Base-by-base conservation (phyloP, 345 rosid species). In the Gossypium arboreum region DNA sequence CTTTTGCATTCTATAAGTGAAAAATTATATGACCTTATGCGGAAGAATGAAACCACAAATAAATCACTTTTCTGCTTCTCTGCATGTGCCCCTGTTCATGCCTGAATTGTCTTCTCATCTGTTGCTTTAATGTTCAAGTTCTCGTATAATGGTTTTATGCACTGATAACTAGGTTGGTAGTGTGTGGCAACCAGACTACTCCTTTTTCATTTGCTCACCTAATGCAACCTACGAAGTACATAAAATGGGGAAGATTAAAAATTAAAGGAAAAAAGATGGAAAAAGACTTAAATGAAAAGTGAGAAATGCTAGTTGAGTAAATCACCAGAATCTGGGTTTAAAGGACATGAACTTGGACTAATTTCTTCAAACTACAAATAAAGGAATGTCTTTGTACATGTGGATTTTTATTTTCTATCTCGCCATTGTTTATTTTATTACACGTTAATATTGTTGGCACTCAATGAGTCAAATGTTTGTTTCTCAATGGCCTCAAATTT, bases 81-180 rank as follows among this genome's bases (percentile, higher is more conserved):
- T 55, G 24, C 9, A n/a, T 18, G n/a, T 56, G 27, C 24, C 5
- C 15, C 52, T 10, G 16, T 20, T 51, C 8, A 18, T 65, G 27
- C 50, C 50, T 65, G 12, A 29, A 2, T 43, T 43, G 9, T 9
- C 68, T 43, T 9, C 25, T 65, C 51, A 66, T 66, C 52, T 44
- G 70, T 18, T 20, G 70, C 54, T 66, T 66, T 44, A 66, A 66
- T 66, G n/a, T 44, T 44, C 29, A 11, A 66, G 70, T 18, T 66
- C 18, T 44, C 2, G 2, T 66, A 12, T 66, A 18, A 11, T 66
- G 51, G 9, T 66, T 43, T 66, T 43, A 44, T 43, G 70, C n/a
- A 11, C 51, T 43, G 16, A 20, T 66, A 43, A 18, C 52, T 44
- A 44, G 29, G 70, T 18, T 66, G 70, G 7, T 44, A 18, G 69